Evolutionary conservation across 2,329 filamentous ascomycete genomes (phyloP).

Genomic region (Truncatella angustata): DNA sequence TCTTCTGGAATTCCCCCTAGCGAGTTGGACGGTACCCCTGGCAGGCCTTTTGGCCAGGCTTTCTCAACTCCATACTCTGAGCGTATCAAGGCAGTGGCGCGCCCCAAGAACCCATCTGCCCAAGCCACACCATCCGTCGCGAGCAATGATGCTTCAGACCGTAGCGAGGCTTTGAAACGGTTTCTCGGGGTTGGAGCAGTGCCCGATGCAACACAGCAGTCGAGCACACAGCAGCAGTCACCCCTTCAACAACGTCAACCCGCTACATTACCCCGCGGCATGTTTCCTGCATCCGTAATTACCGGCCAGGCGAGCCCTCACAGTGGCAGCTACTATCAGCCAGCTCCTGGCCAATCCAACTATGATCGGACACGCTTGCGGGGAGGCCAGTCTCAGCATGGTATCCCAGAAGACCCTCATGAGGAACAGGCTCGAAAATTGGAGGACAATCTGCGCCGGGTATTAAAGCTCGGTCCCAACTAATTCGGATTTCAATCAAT

Average conservation of each 20-base stretch:
- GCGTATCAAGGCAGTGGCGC: conserved; percentile 57
- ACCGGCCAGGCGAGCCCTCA: conserved; percentile 9
- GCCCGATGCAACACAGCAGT: conserved; percentile 10
- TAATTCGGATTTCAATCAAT: too few relatives aligned
- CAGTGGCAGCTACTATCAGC: not conserved
- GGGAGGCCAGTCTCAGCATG: conserved; percentile 12
- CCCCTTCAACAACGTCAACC: conserved; percentile 9
- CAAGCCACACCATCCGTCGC: conserved; percentile 18
- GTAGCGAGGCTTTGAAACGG: conserved; percentile 53
- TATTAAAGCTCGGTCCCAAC: conserved; percentile 41
- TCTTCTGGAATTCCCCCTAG: conserved; percentile 61
- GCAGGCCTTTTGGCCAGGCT: conserved; percentile 58
- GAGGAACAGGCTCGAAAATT: conserved; percentile 44
- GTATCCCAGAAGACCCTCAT: conserved; percentile 16
- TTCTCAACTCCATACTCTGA: conserved; percentile 67
- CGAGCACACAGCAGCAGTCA: conserved; percentile 10
- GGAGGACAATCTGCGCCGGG: conserved; percentile 53
- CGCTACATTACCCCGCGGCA: conserved; percentile 19
- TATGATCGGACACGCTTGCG: not conserved
- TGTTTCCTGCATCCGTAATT: conserved; percentile 25
- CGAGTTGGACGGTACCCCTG: conserved; percentile 64
- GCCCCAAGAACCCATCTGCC: conserved; percentile 26
- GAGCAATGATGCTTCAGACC: conserved; percentile 23
- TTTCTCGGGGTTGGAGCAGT: conserved; percentile 37
- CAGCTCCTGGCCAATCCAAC: not conserved